phyloP scores from a whole-genome alignment of 441 rosid genomes.

The Euphorbia celastroides region DNA sequence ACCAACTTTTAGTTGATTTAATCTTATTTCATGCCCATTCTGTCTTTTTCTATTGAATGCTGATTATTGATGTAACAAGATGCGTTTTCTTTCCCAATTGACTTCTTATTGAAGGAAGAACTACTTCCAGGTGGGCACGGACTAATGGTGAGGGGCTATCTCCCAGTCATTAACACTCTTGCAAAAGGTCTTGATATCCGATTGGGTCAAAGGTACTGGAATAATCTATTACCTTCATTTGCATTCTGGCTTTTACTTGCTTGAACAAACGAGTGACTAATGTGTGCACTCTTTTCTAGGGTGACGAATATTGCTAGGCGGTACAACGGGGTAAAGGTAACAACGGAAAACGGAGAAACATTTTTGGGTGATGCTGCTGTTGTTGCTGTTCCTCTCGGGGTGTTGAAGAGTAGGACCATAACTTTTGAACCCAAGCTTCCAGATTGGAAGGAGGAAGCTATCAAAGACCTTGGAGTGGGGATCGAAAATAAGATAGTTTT shows the following conservation, averaged over 20 bases:
- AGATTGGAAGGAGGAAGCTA: constrained; percentile 92
- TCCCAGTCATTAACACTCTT: constrained; percentile 88
- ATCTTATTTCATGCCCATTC: background rate
- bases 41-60: background rate
- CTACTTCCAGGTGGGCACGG: constrained; percentile 97
- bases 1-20: background rate
- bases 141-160: constrained; percentile 94
- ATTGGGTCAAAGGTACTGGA: constrained; percentile 56
- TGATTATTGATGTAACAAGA: background rate
- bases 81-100: background rate
- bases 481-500: constrained; percentile 82
- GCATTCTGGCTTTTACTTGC: background rate
- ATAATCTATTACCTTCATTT: background rate
- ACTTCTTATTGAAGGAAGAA: constrained; percentile 51
- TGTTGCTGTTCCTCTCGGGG: constrained; percentile 83
- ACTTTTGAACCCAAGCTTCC: constrained; percentile 82
- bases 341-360: constrained; percentile 63
- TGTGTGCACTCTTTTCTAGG: constrained; percentile 29
- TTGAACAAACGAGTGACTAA: background rate
- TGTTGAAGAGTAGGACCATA: constrained; percentile 61
- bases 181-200: constrained; percentile 91
- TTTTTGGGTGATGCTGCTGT: constrained; percentile 82
- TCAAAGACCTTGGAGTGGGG: constrained; percentile 83
- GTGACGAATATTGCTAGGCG: constrained; percentile 61
- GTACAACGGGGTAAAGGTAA: constrained; percentile 71